Conservation (phyloP, 495 filamentous ascomycete genomes). For the Haplographium delicatum region DNA sequence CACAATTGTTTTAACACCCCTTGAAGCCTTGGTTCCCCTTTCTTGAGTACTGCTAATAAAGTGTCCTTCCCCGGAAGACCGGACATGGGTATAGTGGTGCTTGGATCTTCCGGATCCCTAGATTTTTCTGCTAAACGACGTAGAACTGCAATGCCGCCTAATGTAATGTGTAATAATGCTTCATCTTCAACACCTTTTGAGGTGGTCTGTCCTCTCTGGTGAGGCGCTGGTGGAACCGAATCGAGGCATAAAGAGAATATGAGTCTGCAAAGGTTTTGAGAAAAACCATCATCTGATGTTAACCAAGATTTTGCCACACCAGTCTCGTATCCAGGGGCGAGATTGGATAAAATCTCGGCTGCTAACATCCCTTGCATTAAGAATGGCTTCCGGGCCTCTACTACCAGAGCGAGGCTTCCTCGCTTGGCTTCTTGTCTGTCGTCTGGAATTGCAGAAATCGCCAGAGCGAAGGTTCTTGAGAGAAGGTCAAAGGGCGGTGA, state of each 20-base stretch:
- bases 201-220: conserved; percentile 27
- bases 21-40: conserved; percentile 44
- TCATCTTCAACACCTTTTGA: conserved; percentile 34
- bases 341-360: conserved; percentile 77
- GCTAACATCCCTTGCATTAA: conserved; percentile 89
- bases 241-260: conserved; percentile 64
- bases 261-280: conserved; percentile 67
- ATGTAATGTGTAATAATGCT: conserved; percentile 55
- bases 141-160: conserved; percentile 65
- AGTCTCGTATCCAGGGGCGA: conserved; percentile 66
- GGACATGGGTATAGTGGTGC: conserved; percentile 50
- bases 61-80: conserved; percentile 66
- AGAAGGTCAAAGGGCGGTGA: conserved; percentile 71
- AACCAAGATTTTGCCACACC: conserved; percentile 78
- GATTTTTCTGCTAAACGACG: conserved; percentile 67
- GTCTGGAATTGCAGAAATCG: conserved; percentile 79
- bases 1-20: conserved; percentile 67
- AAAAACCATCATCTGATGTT: conserved; percentile 78
- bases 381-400: conserved; percentile 77
- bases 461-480: conserved; percentile 82
- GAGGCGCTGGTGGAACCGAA: conserved; percentile 34
- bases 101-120: conserved; percentile 51
- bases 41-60: conserved; percentile 62
- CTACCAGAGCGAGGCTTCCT: conserved; percentile 46
- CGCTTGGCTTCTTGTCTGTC: conserved; percentile 37